Evolutionary conservation across 441 rosid genomes (phyloP), one percentile per base, ranked within the genome.

Genomic region (Eutrema salsugineum): DNA sequence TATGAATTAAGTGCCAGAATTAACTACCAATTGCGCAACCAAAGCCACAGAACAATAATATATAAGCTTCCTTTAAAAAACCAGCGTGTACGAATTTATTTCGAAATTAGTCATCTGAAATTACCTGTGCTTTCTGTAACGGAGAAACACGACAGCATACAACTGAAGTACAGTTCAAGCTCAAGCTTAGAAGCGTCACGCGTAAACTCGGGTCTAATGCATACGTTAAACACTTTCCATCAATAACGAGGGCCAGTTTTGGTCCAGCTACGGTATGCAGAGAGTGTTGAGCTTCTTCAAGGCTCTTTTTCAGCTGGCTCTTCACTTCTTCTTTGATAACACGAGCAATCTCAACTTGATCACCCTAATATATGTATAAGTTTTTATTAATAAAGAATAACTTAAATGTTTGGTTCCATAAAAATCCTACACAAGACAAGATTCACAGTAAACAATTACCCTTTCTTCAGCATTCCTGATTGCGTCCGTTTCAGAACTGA

Each of bases 131-230:
- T 84, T 96, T 96, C 83, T 93, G 99, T 64, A 96, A 80, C 40
- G 99, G 99, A 73, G 98, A 96, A 80, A 96, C 99, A 51, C 99
- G 96, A 73, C 99, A 96, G 83, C 99, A 96, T 79, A 93, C 97
- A 72, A 96, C 99, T 39, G 98, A 91, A 73, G 82, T 83, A 77
- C 99, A 96, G 79, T 91, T 94, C 90, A 96, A 79, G 86, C 99
- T 91, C 84, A 96, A 80, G 80, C 85, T 93, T 79, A 96, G 97
- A 44, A 96, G 85, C 82, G 84, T 89, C 42, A 86, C 86, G 35
- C 98, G 91, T 71, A 96, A 81, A 63, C 78, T 85, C 54, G 98
- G 98, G 81, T 96, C 98, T 77, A 96, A 75, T 30, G 98, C 99
- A 77, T 96, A 87, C 98, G 89, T 96, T 80, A 96, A 83, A 79